Base-by-base conservation (phyloP, 805 yeast genomes). In the Candida maris region DNA sequence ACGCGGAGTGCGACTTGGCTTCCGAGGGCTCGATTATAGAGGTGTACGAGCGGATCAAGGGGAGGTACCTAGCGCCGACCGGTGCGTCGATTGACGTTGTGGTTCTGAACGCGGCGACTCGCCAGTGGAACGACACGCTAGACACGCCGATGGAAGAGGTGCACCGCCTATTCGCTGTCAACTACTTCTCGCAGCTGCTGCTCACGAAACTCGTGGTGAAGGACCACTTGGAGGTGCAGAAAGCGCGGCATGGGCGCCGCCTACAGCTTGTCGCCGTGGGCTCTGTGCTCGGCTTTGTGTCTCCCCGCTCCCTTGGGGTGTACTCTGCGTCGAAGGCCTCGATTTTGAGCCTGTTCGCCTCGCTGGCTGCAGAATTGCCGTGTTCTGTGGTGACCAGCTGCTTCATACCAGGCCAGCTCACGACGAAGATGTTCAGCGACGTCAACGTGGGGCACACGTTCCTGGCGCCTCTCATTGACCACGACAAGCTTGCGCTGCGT, bases 261-360 rank as follows among this genome's bases (percentile, higher is more conserved):
- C 48, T 68, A 1, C 70, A 59, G 30, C 46, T 75, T 4, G 65
- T 75, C 13, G 54, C 68, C 2, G 50, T 75, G 7, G 59, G 76
- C 4, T 73, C 79, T 1, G 62, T 73, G 0, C 49, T 75, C 19
- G 79, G 77, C 2, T 51, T 59, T 5, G 54, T 75, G 6, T 75
- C 75, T 3, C 79, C 81, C 0, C 57, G 50, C 34, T 64, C 69
- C 28, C 56, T 75, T 10, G 66, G 75, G 8, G 42, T 68, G 4
- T 75, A 75, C 49, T 60, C 76, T 1, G 73, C 75, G 1, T 59
- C 75, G 6, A 75, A 75, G 41, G 71, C 76, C 1, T 70, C 75
- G 0, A 41, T 62, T 17, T 50, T 63, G 8, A 68, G 65, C 45
- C 42, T 70, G 6, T 69, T 72, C 42, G 79, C 74, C 44, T 61